A percentile compares a stretch with the other conserved stretches of the same genome.
These are phyloP conservation scores for Sclerotinia minor DNA, from an alignment of 2,329 filamentous ascomycete species.

Conservation along the genomic window DNA sequence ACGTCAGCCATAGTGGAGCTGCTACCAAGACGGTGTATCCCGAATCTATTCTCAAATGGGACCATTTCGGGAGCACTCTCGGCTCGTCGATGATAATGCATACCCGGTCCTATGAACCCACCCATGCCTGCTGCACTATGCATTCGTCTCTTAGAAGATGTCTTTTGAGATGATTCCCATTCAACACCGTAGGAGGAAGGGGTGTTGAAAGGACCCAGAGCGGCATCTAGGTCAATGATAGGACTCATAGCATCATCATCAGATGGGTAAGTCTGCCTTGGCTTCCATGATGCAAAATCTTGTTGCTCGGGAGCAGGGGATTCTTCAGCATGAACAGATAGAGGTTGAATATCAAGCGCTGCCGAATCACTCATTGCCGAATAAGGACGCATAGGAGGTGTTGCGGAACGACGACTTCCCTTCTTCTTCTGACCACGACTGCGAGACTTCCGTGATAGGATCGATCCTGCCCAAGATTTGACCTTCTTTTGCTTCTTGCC, in stretches of 20 bases:
- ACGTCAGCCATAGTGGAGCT: constrained; percentile 80
- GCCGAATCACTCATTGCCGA: constrained; percentile 36
- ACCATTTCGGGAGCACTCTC: constrained; percentile 71
- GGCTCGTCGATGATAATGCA: constrained; percentile 75
- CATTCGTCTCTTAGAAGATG: constrained; percentile 64
- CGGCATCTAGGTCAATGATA: constrained; percentile 92
- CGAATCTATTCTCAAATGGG: constrained; percentile 66
- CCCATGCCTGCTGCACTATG: constrained; percentile 75
- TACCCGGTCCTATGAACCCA: constrained; percentile 66
- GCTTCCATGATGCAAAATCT: constrained; percentile 44
- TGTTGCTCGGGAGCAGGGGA: constrained; percentile 32
- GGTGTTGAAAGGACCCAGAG: constrained; percentile 88
- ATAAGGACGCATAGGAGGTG: constrained; percentile 46
- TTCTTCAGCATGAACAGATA: constrained; percentile 19
- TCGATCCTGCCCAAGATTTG: constrained; percentile 59
- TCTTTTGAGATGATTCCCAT: constrained; percentile 66
- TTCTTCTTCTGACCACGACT: constrained; percentile 48
- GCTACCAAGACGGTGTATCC: constrained; percentile 59
- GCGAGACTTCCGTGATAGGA: constrained; percentile 52
- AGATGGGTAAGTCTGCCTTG: constrained; percentile 43
- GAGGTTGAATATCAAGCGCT: constrained; percentile 31
- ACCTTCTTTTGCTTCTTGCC: constrained; percentile 70
- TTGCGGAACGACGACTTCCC: constrained; percentile 45
- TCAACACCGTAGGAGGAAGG: constrained; percentile 63
- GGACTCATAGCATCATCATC: constrained; percentile 70